These are phyloP conservation scores for Phytophthora pinifolia DNA, from an alignment of 352 stramenopile species.

Conservation along the genomic window DNA sequence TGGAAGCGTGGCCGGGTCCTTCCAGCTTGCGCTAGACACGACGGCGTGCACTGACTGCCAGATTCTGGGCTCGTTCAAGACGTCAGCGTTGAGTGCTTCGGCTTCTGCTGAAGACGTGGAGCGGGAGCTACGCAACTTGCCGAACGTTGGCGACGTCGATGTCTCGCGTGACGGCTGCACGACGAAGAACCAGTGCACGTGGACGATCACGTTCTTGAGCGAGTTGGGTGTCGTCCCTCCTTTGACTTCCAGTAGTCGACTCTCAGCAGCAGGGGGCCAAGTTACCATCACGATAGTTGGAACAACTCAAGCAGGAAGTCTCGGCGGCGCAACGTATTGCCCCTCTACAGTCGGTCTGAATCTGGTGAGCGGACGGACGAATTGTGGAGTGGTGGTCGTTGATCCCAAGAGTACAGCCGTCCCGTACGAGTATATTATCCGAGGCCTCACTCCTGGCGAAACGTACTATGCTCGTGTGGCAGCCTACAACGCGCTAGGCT, in stretches of 20 bases:
- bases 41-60: conserved; percentile 77
- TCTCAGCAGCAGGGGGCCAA: conserved; percentile 42
- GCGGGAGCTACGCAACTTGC: conserved; percentile 90
- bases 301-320: conserved; percentile 33
- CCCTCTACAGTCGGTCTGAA: conserved; percentile 30
- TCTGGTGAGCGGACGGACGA: conserved; percentile 27
- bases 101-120: conserved; percentile 60
- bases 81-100: conserved; percentile 75
- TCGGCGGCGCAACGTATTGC: conserved; percentile 54
- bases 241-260: conserved; percentile 49
- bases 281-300: conserved; percentile 39
- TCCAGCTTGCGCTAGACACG: conserved; percentile 86
- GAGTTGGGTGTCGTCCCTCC: conserved; percentile 56
- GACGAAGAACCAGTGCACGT: conserved; percentile 66
- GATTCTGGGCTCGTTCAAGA: conserved; percentile 60
- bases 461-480: conserved; percentile 77
- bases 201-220: conserved; percentile 78
- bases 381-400: conserved; percentile 35
- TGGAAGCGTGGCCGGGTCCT: conserved; percentile 56
- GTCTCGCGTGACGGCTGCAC: conserved; percentile 53
- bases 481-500: conserved; percentile 67
- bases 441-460: conserved; percentile 50
- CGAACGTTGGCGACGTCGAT: conserved; percentile 91
- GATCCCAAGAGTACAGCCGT: conserved; percentile 18
- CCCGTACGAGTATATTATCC: conserved; percentile 59